phyloP scores from a whole-genome alignment of 2,329 filamentous ascomycete genomes.

The Alternaria ventricosa region DNA sequence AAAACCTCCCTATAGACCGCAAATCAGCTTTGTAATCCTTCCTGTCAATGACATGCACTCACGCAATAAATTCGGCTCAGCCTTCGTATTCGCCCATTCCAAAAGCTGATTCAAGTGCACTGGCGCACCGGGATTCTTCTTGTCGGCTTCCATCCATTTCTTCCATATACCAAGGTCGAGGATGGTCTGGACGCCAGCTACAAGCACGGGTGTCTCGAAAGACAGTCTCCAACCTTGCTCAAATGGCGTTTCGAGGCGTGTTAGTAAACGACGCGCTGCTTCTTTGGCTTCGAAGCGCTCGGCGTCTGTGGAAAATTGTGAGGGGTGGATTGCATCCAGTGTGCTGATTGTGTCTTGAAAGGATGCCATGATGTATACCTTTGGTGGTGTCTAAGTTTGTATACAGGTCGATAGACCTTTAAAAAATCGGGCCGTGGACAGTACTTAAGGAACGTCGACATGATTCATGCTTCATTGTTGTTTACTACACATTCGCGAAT shows the following conservation, averaged over 20 bases:
- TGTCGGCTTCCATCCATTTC: conserved; percentile 4
- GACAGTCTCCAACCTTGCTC: conserved; percentile 7
- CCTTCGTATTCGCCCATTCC: background rate
- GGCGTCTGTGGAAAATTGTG: background rate
- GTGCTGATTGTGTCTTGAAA: background rate
- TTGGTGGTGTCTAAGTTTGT: background rate
- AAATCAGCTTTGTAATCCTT: no score
- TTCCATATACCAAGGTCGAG: conserved; percentile 6
- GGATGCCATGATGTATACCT: background rate
- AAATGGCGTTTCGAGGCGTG: conserved; percentile 6
- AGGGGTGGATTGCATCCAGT: background rate
- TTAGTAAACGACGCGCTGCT: conserved; percentile 3
- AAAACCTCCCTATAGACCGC: background rate
- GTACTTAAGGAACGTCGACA: background rate
- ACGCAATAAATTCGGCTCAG: conserved; percentile 5
- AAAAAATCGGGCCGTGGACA: no score
- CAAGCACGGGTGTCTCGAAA: conserved; percentile 1
- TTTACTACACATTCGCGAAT: background rate
- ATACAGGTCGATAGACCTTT: background rate
- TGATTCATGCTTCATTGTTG: background rate
- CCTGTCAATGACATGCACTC: no score
- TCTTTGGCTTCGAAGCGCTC: conserved; percentile 6
- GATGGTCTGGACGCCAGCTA: conserved; percentile 1
- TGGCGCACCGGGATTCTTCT: background rate
- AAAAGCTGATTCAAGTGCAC: background rate